Evolutionary conservation across 1,284 basidiomycete species (phyloP).

Genomic region (Puccinia coronata): DNA sequence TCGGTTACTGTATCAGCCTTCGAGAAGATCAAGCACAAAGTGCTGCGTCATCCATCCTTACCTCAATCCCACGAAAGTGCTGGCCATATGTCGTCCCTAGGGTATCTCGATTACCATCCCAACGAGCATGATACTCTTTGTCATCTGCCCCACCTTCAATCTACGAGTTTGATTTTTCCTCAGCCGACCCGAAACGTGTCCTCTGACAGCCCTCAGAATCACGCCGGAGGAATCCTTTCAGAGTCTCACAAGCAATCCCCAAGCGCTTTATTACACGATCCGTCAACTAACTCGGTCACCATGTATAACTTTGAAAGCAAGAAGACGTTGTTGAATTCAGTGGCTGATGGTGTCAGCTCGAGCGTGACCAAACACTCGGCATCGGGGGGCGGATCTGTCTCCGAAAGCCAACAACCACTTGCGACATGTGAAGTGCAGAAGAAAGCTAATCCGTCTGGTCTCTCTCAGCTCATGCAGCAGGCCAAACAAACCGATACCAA

Average conservation of each 20-base stretch:
- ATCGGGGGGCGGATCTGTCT: background rate
- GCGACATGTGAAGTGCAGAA: background rate
- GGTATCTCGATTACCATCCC: background rate
- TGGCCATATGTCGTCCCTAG: background rate
- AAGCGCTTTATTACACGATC: slow-evolving; percentile 35
- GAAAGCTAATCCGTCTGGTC: slow-evolving; percentile 15
- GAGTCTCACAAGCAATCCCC: slow-evolving; percentile 30
- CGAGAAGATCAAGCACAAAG: slow-evolving; percentile 42
- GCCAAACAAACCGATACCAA: slow-evolving; percentile 5
- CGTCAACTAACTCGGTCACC: slow-evolving; percentile 10
- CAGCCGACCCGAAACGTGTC: background rate
- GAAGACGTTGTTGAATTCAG: slow-evolving; percentile 21
- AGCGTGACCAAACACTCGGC: slow-evolving; percentile 4
- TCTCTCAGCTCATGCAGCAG: slow-evolving; percentile 48
- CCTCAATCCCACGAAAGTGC: background rate
- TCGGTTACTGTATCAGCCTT: slow-evolving; percentile 42
- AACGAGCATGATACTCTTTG: background rate
- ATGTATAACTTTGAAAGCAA: slow-evolving; percentile 42
- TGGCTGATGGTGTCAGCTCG: slow-evolving; percentile 7
- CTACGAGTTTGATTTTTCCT: slow-evolving; percentile 28
- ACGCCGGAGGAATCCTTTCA: slow-evolving; percentile 7
- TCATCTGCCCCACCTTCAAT: slow-evolving; percentile 10
- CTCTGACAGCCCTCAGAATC: background rate
- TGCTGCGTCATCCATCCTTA: background rate
- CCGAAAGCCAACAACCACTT: background rate